A percentile compares a stretch with the other conserved stretches of the same genome.
Conservation (phyloP, 1,284 basidiomycete genomes). For the Trametes sp. region DNA sequence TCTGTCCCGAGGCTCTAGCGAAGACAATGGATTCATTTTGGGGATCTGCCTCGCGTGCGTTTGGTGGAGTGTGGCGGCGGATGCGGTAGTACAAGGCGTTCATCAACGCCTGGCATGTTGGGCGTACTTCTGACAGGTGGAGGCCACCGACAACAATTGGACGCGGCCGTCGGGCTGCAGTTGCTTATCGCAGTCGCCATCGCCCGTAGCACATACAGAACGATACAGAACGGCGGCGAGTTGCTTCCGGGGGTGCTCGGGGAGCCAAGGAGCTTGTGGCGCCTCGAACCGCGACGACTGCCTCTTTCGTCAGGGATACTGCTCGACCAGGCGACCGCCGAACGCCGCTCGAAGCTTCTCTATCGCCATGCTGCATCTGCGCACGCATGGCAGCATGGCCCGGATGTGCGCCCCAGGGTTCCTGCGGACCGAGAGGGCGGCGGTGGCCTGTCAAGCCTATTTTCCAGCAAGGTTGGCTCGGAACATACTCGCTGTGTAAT, state of each 20-base stretch:
- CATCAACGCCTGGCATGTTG: no score
- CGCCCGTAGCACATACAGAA: neutral
- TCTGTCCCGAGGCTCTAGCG: neutral
- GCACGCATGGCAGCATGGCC: neutral
- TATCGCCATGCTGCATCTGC: neutral
- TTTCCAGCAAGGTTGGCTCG: neutral
- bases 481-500: neutral
- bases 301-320: slow-evolving; percentile 4
- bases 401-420: neutral
- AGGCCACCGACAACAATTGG: neutral
- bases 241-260: neutral
- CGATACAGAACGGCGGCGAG: no score
- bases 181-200: neutral
- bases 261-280: neutral
- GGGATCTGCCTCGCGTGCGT: no score
- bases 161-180: neutral
- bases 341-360: neutral
- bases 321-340: neutral
- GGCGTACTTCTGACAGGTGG: neutral
- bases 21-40: no score
- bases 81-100: no score
- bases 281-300: slow-evolving; percentile 8
- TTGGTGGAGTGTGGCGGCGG: no score
- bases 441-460: neutral
- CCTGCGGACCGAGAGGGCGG: neutral